Percentiles rank a stretch among this genome's conserved stretches.
Evolutionary conservation across 2,329 filamentous ascomycete genomes (phyloP).

Genomic region (Aspergillus novofumigatus): DNA sequence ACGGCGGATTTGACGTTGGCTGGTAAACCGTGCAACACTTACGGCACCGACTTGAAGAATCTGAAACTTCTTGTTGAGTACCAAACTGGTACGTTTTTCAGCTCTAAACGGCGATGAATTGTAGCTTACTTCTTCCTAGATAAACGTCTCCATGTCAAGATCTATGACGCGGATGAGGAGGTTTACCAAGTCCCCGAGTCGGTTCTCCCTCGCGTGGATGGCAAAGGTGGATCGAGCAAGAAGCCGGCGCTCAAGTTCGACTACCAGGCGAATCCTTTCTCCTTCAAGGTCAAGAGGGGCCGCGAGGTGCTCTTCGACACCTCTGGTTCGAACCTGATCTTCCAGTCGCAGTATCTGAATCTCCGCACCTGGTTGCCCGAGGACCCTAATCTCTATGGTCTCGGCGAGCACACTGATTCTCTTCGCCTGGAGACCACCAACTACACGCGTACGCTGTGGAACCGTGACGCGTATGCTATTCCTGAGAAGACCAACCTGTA

Average conservation of each 20-base stretch:
- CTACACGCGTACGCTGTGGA: constrained; percentile 68
- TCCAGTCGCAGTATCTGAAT: constrained; percentile 73
- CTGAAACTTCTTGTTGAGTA: constrained; percentile 59
- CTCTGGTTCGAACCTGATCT: constrained; percentile 62
- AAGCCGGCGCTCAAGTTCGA: constrained; percentile 44
- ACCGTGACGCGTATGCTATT: constrained; percentile 60
- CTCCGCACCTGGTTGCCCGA: constrained; percentile 66
- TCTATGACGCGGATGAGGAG: constrained; percentile 64
- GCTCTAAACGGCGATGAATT: neutral
- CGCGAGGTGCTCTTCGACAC: constrained; percentile 61
- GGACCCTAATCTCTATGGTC: constrained; percentile 68
- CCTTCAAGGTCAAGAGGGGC: constrained; percentile 54
- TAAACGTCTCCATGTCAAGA: constrained; percentile 68
- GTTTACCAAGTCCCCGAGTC: constrained; percentile 72
- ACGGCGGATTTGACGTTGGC: constrained; percentile 68
- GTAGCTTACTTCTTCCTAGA: constrained; percentile 39
- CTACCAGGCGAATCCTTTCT: constrained; percentile 58
- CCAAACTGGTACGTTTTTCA: constrained; percentile 48
- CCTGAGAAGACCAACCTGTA: constrained; percentile 65
- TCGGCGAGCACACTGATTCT: constrained; percentile 72
- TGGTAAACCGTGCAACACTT: constrained; percentile 60
- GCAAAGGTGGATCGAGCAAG: constrained; percentile 44
- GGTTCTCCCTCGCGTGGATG: constrained; percentile 59
- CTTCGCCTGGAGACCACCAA: constrained; percentile 65
- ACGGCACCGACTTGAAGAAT: constrained; percentile 54